A percentile compares a stretch with the other conserved stretches of the same genome.
phyloP scores from a whole-genome alignment of 2,329 filamentous ascomycete species.

The Lachnellula hyalina region DNA sequence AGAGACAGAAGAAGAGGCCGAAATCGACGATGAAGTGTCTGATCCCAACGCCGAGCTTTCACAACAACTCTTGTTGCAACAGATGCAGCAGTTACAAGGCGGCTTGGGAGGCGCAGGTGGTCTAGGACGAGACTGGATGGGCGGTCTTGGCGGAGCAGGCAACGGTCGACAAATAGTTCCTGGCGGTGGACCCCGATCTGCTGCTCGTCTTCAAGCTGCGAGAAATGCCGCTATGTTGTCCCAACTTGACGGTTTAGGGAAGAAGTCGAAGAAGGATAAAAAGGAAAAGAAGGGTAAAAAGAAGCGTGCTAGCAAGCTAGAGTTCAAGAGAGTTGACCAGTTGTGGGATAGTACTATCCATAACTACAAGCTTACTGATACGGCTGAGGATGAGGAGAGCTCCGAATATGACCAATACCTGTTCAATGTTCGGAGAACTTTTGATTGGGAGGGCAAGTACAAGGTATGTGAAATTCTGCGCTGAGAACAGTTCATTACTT shows the following conservation, averaged over 20 bases:
- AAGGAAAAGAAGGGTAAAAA: slow-evolving; percentile 37
- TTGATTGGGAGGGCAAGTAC: slow-evolving; percentile 81
- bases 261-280: slow-evolving; percentile 32
- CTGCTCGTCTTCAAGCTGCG: slow-evolving; percentile 18
- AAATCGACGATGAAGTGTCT: slow-evolving; percentile 13
- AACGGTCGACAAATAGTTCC: neutral
- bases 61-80: slow-evolving; percentile 24
- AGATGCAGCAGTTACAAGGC: slow-evolving; percentile 23
- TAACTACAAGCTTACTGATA: slow-evolving; percentile 65
- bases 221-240: slow-evolving; percentile 21
- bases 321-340: slow-evolving; percentile 65
- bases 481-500: slow-evolving; percentile 3
- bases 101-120: slow-evolving; percentile 9
- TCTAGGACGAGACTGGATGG: slow-evolving; percentile 4
- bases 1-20: slow-evolving; percentile 11
- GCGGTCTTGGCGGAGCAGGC: slow-evolving; percentile 1
- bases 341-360: slow-evolving; percentile 53
- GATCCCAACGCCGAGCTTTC: slow-evolving; percentile 16
- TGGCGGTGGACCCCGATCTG: slow-evolving; percentile 10
- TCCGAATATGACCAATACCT: slow-evolving; percentile 72
- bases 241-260: slow-evolving; percentile 17
- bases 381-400: slow-evolving; percentile 54
- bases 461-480: slow-evolving; percentile 32
- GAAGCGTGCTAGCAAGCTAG: slow-evolving; percentile 47
- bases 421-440: slow-evolving; percentile 77